Base-by-base conservation (phyloP, 2,329 filamentous ascomycete genomes). In the Colletotrichum cereale region DNA sequence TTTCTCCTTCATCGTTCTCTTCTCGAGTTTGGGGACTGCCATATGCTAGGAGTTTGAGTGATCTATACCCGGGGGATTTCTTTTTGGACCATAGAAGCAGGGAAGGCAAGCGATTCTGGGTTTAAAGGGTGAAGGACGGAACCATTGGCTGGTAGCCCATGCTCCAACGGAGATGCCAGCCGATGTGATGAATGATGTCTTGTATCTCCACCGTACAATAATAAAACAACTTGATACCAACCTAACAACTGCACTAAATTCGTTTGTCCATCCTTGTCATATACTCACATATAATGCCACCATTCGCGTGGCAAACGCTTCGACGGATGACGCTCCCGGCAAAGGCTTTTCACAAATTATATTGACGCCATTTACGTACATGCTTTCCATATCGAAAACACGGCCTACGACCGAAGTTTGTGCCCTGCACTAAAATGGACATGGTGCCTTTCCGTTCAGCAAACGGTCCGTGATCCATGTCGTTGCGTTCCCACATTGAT, bases 31-130 rank as follows among this genome's bases (percentile, higher is more conserved):
- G 7, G 7, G 38, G 18, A 18, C 24, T 50, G 21, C 34, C 3
- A 40, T 18, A 26, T 16, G 11, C n/a, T 8, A 14, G 38, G 57
- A 61, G 57, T 61, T 44, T 61, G 58, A 56, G 40, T 47, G 48
- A 63, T 40, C 36, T 67, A 67, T 67, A 67, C 66, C 66, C 66
- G 50, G 48, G 40, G 40, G 44, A 7, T 24, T 24, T 47, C 21
- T 16, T 47, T 42, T 56, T 40, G 24, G 40, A 53, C 8, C 24
- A 29, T 11, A 7, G 18, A 16, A 36, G 29, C 18, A 38, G 10
- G 61, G 38, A 47, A 26, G 34, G 21, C 21, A 21, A 48, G 40
- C 36, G 40, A 16, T 64, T 31, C 38, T 61, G n/a, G 40, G 16
- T 29, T 40, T 12, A 12, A n/a, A 11, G 62, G 44, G 21, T n/a